Base-by-base conservation (phyloP, 169 alveolate genomes). In the Plasmodium knowlesi region DNA sequence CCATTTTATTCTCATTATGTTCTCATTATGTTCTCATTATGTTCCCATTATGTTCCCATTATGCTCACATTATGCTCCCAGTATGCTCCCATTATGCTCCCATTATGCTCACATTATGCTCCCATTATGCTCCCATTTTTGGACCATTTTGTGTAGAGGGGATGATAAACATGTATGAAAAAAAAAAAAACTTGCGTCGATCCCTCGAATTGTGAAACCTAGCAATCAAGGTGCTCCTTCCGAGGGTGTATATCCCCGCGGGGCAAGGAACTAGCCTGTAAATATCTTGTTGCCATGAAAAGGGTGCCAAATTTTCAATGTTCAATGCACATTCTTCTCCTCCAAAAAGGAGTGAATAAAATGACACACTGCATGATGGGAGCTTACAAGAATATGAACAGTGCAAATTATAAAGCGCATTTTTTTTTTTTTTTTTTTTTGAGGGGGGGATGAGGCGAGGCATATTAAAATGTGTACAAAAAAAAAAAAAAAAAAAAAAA, bases 401-500 rank as follows among this genome's bases (percentile, higher is more conserved):
- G 34, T 22, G 34, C 28, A 67, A 67, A 67, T 67, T 16, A 5
- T 32, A 61, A 39, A 71, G n/a, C 43, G 32, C 39, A 30, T n/a
- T 28, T 76, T 37, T 76, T 46, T 16, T 19, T 81, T 46, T 22
- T 46, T 81, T 53, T 46, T 81, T 53, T 43, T 3, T 34, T 34
- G 1, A 2, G 6, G 41, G 41, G 41, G 41, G 41, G 6, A 1
- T 2, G 10, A 3, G 54, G 5, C 30, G 32, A 5, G 32, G 12
- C 28, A 81, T 54, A 53, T 46, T 81, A 28, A 22, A 3, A 50
- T 32, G 82, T 5, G 22, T 25, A 12, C 82, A 16, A 73, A 73
- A 6, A 73, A 73, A 41, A 79, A 73, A 73, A 32, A 30, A 73
- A 73, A 73, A 12, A 73, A 73, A n/a, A n/a, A n/a, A n/a, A 73